These are phyloP conservation scores for Mediolabrus comicus DNA, from an alignment of 108 stramenopile species.

Conservation along the genomic window DNA sequence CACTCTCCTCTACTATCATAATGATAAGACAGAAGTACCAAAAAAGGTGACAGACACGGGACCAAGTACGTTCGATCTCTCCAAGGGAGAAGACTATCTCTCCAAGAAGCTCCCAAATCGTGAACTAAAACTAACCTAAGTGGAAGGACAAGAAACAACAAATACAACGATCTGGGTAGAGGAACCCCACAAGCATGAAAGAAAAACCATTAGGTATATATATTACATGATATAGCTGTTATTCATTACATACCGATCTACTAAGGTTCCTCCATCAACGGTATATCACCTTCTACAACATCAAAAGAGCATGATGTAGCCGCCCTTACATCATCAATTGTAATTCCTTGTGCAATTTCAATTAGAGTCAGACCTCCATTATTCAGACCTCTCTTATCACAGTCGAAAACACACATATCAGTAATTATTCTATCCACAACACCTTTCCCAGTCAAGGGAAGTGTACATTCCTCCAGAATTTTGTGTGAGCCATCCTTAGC, in stretches of 20 bases:
- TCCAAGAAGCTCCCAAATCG: too few species aligned
- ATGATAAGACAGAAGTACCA: too few species aligned
- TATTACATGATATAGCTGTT: neutral
- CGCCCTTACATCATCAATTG: conserved; percentile 65
- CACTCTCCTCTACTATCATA: too few species aligned
- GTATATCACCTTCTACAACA: conserved; percentile 38
- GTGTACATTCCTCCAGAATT: conserved; percentile 78
- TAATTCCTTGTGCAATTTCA: conserved; percentile 70
- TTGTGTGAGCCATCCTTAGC: conserved; percentile 88
- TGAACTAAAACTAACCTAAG: too few species aligned
- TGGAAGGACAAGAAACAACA: too few species aligned
- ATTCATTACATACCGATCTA: neutral
- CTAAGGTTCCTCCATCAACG: conserved; percentile 38
- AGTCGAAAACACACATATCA: conserved; percentile 90
- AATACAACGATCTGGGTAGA: too few species aligned
- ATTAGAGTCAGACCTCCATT: conserved; percentile 67
- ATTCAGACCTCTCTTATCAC: conserved; percentile 54
- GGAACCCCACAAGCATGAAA: too few species aligned
- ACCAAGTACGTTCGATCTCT: too few species aligned
- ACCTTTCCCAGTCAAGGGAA: conserved; percentile 86
- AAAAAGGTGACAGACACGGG: too few species aligned
- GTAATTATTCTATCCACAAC: conserved; percentile 95
- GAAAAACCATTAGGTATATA: too few species aligned
- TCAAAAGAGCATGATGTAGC: conserved; percentile 63
- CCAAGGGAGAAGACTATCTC: too few species aligned